Conservation (phyloP, 2,329 filamentous ascomycete species). For the Didymella keratinophila region DNA sequence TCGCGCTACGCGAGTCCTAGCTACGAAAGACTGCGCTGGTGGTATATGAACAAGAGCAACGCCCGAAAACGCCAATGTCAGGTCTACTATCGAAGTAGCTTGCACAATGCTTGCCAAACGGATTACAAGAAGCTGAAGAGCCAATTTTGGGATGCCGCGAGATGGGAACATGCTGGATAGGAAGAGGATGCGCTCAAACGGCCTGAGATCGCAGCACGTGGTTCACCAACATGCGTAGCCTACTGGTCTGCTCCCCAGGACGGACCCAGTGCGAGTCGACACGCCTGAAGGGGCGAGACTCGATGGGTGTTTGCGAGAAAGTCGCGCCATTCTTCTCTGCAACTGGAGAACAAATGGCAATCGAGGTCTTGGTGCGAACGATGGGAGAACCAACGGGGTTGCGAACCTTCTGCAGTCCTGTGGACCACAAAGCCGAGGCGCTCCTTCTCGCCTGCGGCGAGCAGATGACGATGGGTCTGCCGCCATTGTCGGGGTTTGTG, state of each 20-base stretch:
- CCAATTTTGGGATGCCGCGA: neutral
- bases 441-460: conserved; percentile 29
- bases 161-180: neutral
- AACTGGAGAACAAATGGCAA: conserved; percentile 27
- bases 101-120: neutral
- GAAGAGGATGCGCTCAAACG: neutral
- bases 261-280: conserved; percentile 33
- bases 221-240: conserved; percentile 17
- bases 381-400: conserved; percentile 34
- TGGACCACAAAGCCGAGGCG: conserved; percentile 24
- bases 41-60: conserved; percentile 11
- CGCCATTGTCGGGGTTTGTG: conserved; percentile 27
- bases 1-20: conserved; percentile 17
- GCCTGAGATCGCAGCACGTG: conserved; percentile 17
- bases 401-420: conserved; percentile 31
- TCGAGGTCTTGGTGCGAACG: conserved; percentile 32
- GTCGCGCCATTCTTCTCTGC: conserved; percentile 21
- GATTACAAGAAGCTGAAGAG: neutral
- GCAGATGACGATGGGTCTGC: conserved; percentile 34
- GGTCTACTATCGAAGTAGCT: conserved; percentile 15
- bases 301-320: conserved; percentile 21
- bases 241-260: conserved; percentile 27
- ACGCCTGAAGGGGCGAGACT: conserved; percentile 21
- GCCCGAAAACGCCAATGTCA: conserved; percentile 16
- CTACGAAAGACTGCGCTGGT: conserved; percentile 16